Evolutionary conservation across 140 eudicot genomes (phyloP).

Genomic region (Stevia rebaudiana): DNA sequence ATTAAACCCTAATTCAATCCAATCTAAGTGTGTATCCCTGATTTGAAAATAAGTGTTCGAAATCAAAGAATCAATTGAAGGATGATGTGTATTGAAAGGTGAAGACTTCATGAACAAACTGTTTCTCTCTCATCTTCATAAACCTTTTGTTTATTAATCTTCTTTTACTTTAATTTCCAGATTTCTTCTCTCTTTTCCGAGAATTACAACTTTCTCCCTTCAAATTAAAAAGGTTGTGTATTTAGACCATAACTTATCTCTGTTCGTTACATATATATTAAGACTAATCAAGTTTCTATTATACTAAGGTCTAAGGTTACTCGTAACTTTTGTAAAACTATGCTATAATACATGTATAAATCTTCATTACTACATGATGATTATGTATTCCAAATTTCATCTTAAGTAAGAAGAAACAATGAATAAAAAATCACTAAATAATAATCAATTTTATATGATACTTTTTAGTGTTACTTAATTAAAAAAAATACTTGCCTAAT

Average conservation of each 20-base stretch:
- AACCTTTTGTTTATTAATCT: conserved; percentile 22
- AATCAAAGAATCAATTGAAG: conserved; percentile 23
- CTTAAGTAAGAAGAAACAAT: no score
- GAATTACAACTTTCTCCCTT: conserved; percentile 13
- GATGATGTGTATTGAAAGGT: conserved; percentile 36
- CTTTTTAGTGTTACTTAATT: no score
- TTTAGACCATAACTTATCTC: conserved; percentile 1
- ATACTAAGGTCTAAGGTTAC: no score
- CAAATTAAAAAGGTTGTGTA: not conserved
- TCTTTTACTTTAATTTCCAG: conserved; percentile 16
- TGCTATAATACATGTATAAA: no score
- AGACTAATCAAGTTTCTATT: no score
- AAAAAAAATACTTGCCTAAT: no score
- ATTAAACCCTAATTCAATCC: conserved; percentile 27
- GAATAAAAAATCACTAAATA: no score
- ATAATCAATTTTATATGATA: no score
- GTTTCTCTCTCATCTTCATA: conserved; percentile 21
- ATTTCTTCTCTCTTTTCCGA: not conserved
- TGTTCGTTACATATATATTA: no score
- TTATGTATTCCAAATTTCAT: no score
- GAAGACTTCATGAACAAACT: conserved; percentile 19
- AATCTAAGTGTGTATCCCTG: not conserved
- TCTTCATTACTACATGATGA: no score
- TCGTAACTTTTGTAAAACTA: no score
- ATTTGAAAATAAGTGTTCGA: conserved; percentile 14